Percentiles rank a stretch among this genome's conserved stretches.
phyloP scores from a whole-genome alignment of 306 rosid genomes.

The Clitoria ternatea region DNA sequence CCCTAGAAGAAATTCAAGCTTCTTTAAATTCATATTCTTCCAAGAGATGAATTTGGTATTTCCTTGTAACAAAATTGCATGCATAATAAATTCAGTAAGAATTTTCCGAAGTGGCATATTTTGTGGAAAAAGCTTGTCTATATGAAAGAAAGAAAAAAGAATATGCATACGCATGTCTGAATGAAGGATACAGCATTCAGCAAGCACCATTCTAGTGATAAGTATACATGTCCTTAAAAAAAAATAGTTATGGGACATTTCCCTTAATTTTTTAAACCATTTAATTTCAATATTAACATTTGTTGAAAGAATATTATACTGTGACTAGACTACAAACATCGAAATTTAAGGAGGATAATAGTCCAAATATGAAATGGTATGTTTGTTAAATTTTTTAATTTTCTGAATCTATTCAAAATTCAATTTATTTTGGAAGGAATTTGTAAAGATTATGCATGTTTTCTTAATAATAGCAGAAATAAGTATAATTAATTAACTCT shows the following conservation, averaged over 20 bases:
- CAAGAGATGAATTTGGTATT: not conserved
- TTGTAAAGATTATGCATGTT: no score
- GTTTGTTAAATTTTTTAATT: no score
- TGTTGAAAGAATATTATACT: no score
- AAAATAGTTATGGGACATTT: no score
- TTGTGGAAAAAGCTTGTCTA: not conserved
- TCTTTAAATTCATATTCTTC: constrained; percentile 34
- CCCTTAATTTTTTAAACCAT: not conserved
- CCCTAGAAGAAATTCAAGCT: constrained; percentile 69
- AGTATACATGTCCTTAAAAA: not conserved
- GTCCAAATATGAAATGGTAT: no score
- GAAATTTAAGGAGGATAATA: no score
- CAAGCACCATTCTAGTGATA: constrained; percentile 1
- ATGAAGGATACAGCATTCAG: not conserved
- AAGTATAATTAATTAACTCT: no score
- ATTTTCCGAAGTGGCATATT: not conserved
- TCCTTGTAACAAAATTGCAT: not conserved
- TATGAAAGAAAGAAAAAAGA: not conserved
- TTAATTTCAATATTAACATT: no score
- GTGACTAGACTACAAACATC: no score
- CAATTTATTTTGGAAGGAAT: no score
- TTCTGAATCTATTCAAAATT: no score
- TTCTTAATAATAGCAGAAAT: no score
- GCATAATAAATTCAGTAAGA: not conserved
- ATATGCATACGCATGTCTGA: not conserved